Base-by-base conservation (phyloP, 352 stramenopile genomes). In the Elongisporangium prolatum region DNA sequence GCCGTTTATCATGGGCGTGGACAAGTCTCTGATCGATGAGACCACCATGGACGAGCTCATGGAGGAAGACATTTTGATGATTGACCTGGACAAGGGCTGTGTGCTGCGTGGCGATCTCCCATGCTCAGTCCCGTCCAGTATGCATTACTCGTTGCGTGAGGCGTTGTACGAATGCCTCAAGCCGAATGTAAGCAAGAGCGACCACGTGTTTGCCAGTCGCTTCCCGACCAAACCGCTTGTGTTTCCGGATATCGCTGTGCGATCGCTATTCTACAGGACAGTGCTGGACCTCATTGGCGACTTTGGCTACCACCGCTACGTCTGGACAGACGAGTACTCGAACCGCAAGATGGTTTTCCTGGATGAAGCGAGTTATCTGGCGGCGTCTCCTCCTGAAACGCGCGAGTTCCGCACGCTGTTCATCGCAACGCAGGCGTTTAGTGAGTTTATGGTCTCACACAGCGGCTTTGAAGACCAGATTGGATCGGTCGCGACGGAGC, bases 351-450 rank as follows among this genome's bases (percentile, higher is more conserved):
- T 84, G 8, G 70, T 89, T 10, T 93, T 95, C 57, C 93, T 95
- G 53, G 85, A 95, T 56, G 85, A 95, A 58, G 85, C 85, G 21
- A 92, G 85, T 60, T 95, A 95, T 56, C 60, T 95, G 21, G 85
- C 85, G 22, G 78, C 79, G 5, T 95, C 85, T 8, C 51, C 79
- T 5, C 79, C 77, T 0, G 75, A 88, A 20, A 90, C 86, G 65
- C 85, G 85, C 25, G 80, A 92, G 56, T 93, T 95, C 49, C 80
- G 84, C 58, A 95, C 83, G 21, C 67, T 84, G n/a, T 93, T 95
- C 56, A 89, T 89, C 53, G 80, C 85, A 4, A 95, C 83, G 3
- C 85, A 95, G 53, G 85, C 85, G 5, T 91, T 95, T 61, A 91
- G 79, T 21, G 85, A 95, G 64, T 95, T 86, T 60, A 77, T 91